These are phyloP conservation scores for Rhodofomes roseus DNA, from an alignment of 1,284 basidiomycete species.

Conservation along the genomic window DNA sequence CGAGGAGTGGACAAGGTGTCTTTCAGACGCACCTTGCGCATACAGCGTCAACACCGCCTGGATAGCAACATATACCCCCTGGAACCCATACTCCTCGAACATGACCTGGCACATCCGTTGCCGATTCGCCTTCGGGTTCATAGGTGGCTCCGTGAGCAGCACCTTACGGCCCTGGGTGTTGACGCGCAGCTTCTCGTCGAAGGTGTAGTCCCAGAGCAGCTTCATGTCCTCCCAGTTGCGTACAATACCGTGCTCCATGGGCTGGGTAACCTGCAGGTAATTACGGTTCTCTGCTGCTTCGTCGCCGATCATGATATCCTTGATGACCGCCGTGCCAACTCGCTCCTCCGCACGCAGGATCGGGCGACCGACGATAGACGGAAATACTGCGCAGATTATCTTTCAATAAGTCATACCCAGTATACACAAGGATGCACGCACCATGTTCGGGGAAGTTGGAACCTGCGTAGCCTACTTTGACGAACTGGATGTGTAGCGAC, in stretches of 20 bases:
- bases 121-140: conserved; percentile 96
- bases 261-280: conserved; percentile 95
- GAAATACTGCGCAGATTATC: conserved; percentile 66
- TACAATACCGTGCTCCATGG: conserved; percentile 99
- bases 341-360: conserved; percentile 98
- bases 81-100: conserved; percentile 99
- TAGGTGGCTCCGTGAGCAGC: conserved; percentile 97
- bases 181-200: conserved; percentile 91
- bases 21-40: conserved; percentile 89
- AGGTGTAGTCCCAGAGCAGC: conserved; percentile 98
- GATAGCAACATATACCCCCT: conserved; percentile 95
- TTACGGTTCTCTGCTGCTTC: conserved; percentile 93
- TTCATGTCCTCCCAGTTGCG: conserved; percentile 99
- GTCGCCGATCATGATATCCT: conserved; percentile 97
- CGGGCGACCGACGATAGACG: conserved; percentile 94
- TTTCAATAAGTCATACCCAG: not conserved
- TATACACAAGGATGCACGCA: conserved; percentile 30
- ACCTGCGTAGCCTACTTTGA: conserved; percentile 97
- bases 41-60: conserved; percentile 98
- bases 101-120: conserved; percentile 97
- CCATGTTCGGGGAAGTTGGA: conserved; percentile 99
- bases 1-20: too few relatives aligned
- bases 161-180: conserved; percentile 89
- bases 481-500: conserved; percentile 59
- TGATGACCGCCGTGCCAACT: conserved; percentile 78